Evolutionary conservation across 768 basidiomycete genomes (phyloP), one percentile per base, ranked within the genome.

Genomic region (Rhizopogon vinicolor): DNA sequence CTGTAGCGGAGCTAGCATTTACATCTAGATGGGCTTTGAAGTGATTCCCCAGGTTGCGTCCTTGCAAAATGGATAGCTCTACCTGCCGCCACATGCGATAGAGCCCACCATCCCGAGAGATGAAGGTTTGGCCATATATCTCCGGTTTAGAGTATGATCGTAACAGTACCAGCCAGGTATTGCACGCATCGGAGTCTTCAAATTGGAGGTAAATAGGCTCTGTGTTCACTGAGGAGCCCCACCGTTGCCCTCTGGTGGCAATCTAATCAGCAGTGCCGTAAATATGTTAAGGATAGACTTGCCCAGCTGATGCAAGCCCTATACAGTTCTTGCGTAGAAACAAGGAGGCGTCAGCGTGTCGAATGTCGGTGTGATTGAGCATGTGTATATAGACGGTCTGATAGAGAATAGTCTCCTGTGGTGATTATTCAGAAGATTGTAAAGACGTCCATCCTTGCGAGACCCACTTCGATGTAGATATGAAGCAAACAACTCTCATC

Each of bases 71-170:
- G 31, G 81, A 80, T 25, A 93, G 73, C 58, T 89, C 83, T 22
- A 93, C 78, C 66, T 89, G 87, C 50, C 93, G 79, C 88, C 89
- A 93, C 82, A 93, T 88, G 53, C 92, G 85, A 70, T 90, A 92
- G 10, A 88, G 81, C 7, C 91, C 91, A 42, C 86, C 88, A 57
- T 85, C 85, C 50, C 69, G 63, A 19, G 81, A 75, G 40, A 75
- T 74, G 60, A 77, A 74, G 65, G 78, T 72, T 60, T 77, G 75
- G 35, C 87, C 90, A 64, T 91, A 90, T 53, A 87, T 82, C 68
- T 93, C 91, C 1, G 90, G 86, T 50, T 79, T 78, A 12, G 93
- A 86, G 68, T 89, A 92, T 3, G 91, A 90, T 56, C 85, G 84
- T 53, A 93, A 75, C 50, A 94, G 81, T 22, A 86, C 83, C 46